Percentiles rank a stretch among this genome's conserved stretches.
Conservation (phyloP, 805 yeast genomes). For the Lachancea cidri region DNA sequence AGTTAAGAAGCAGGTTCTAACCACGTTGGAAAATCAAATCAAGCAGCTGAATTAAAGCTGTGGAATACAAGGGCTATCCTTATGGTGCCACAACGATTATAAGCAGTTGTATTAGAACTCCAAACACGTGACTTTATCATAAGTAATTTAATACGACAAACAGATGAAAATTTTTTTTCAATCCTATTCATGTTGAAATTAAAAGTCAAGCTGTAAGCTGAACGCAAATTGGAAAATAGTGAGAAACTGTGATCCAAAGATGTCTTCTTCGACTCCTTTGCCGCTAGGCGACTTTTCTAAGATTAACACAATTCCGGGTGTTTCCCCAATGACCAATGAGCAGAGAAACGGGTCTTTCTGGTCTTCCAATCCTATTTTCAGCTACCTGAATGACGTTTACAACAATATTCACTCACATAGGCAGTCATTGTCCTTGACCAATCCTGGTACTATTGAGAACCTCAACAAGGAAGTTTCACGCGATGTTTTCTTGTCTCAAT, state of each 20-base stretch:
- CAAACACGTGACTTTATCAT: not conserved
- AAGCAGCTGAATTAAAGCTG: constrained; percentile 2
- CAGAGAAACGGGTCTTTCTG: constrained; percentile 50
- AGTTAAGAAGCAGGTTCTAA: constrained; percentile 19
- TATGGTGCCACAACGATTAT: not conserved
- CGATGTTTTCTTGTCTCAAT: constrained; percentile 86
- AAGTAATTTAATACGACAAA: not conserved
- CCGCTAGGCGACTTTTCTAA: constrained; percentile 59
- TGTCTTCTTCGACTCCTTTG: constrained; percentile 33
- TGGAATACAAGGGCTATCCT: not conserved
- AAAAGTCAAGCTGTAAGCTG: not conserved
- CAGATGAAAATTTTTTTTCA: constrained; percentile 2
- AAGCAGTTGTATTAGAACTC: not conserved
- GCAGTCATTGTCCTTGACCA: constrained; percentile 69
- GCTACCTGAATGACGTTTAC: constrained; percentile 73
- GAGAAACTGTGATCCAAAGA: not conserved
- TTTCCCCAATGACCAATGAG: constrained; percentile 49
- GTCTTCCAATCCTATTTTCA: constrained; percentile 79
- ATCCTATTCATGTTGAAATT: not conserved
- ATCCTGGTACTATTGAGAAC: constrained; percentile 95
- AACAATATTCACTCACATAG: constrained; percentile 71
- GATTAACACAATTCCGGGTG: constrained; percentile 55
- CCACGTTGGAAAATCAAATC: constrained; percentile 11
- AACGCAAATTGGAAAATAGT: not conserved
- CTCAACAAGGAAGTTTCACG: constrained; percentile 88